Percentiles rank a stretch among this genome's conserved stretches.
phyloP scores from a whole-genome alignment of 164 flowering plant species.

The Vitis labrusca region DNA sequence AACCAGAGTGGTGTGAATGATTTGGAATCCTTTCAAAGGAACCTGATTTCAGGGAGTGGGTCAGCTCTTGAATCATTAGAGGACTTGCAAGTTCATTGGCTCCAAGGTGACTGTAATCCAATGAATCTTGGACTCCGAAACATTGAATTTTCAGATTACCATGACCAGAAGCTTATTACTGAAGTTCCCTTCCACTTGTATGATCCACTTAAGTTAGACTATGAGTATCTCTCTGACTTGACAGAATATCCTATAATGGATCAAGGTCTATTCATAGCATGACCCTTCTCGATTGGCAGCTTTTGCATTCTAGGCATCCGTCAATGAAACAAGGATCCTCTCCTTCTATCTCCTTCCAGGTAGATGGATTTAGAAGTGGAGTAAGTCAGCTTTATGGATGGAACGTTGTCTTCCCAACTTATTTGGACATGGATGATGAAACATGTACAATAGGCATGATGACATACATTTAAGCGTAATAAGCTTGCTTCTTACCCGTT shows the following conservation, averaged over 20 bases:
- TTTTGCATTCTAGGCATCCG: slow-evolving; percentile 5
- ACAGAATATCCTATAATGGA: slow-evolving; percentile 50
- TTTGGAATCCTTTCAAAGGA: slow-evolving; percentile 29
- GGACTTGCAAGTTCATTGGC: slow-evolving; percentile 34
- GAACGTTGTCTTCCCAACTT: slow-evolving; percentile 9
- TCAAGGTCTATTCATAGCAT: slow-evolving; percentile 61
- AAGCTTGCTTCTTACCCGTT: slow-evolving; percentile 6
- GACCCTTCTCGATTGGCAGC: slow-evolving; percentile 14
- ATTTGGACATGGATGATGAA: slow-evolving; percentile 23
- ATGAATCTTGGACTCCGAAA: slow-evolving; percentile 37
- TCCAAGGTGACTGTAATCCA: slow-evolving; percentile 40
- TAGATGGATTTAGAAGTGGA: slow-evolving; percentile 2
- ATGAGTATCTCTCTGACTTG: slow-evolving; percentile 40
- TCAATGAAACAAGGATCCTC: slow-evolving; percentile 10
- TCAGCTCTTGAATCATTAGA: slow-evolving; percentile 26
- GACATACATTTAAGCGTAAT: slow-evolving; percentile 13
- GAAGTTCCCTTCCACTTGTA: slow-evolving; percentile 38
- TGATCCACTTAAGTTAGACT: slow-evolving; percentile 44
- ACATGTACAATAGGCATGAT: slow-evolving; percentile 28
- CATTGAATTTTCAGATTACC: slow-evolving; percentile 32
- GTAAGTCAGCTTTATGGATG: slow-evolving; percentile 10
- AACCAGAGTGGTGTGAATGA: slow-evolving; percentile 21
- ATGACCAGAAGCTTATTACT: slow-evolving; percentile 32
- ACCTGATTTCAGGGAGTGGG: slow-evolving; percentile 25
- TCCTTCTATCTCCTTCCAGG: slow-evolving; percentile 7